phyloP scores from a whole-genome alignment of 768 basidiomycete species.

The Kockovaella imperatae region DNA sequence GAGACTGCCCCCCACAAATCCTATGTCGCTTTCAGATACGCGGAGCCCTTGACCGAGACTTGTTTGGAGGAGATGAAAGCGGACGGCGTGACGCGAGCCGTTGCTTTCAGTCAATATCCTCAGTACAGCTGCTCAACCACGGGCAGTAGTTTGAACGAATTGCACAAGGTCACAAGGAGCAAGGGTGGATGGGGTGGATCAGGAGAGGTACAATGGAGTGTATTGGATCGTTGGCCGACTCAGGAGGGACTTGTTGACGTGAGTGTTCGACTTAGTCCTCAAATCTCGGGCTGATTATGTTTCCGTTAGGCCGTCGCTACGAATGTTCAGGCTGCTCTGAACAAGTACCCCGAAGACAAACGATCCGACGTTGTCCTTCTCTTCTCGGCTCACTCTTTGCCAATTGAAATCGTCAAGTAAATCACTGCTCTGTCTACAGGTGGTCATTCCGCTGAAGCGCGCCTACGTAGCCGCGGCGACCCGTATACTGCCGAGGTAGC shows the following conservation, averaged over 20 bases:
- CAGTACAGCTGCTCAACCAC: slow-evolving; percentile 98
- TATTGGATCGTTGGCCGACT: slow-evolving; percentile 96
- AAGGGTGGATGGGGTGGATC: slow-evolving; percentile 54
- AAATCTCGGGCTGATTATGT: not conserved
- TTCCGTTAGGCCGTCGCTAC: slow-evolving; percentile 70
- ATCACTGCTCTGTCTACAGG: not conserved
- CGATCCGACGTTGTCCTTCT: slow-evolving; percentile 72
- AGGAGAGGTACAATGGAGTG: slow-evolving; percentile 78
- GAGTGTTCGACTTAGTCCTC: slow-evolving; percentile 9
- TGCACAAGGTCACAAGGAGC: slow-evolving; percentile 49
- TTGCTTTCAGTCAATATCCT: slow-evolving; percentile 97
- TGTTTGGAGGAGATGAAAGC: slow-evolving; percentile 73
- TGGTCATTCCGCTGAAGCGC: not conserved
- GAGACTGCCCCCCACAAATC: slow-evolving; percentile 88
- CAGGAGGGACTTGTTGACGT: slow-evolving; percentile 93
- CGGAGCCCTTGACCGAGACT: slow-evolving; percentile 74
- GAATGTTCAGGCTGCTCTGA: slow-evolving; percentile 73
- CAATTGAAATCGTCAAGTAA: slow-evolving; percentile 89
- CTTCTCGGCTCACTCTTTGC: slow-evolving; percentile 95
- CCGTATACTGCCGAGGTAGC: slow-evolving; percentile 94
- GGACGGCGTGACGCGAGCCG: slow-evolving; percentile 83
- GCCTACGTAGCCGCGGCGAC: slow-evolving; percentile 63
- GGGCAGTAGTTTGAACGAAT: slow-evolving; percentile 91
- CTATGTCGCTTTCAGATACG: slow-evolving; percentile 92
- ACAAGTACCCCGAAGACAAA: slow-evolving; percentile 61